A percentile compares a stretch with the other conserved stretches of the same genome.
Conservation (phyloP, 2,329 filamentous ascomycete species). For the Colletotrichum coccodes region DNA sequence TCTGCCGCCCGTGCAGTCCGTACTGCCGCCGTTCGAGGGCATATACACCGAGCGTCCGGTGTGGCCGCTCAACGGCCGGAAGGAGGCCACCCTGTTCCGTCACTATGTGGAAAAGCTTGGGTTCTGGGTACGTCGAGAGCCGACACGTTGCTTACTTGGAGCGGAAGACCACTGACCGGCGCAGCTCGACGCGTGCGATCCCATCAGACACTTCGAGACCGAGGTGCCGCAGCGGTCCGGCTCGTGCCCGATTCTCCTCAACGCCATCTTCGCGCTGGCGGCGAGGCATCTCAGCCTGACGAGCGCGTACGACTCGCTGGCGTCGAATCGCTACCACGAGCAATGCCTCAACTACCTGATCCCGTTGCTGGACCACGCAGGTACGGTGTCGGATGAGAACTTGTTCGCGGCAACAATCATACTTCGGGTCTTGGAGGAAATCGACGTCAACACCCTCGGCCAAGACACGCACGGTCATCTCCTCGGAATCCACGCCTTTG, state of each 20-base stretch:
- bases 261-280: conserved; percentile 66
- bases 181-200: conserved; percentile 56
- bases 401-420: conserved; percentile 67
- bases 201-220: conserved; percentile 58
- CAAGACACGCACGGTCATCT: conserved; percentile 58
- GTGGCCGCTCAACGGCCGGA: conserved; percentile 43
- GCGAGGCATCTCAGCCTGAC: conserved; percentile 64
- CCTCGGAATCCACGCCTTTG: conserved; percentile 57
- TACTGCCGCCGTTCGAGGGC: conserved; percentile 33
- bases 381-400: conserved; percentile 57
- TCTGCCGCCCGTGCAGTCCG: conserved; percentile 19
- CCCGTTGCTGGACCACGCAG: conserved; percentile 53
- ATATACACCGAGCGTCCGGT: conserved; percentile 33
- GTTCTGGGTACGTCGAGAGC: conserved; percentile 42
- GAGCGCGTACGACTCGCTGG: conserved; percentile 56
- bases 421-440: conserved; percentile 66
- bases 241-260: conserved; percentile 61
- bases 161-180: conserved; percentile 1
- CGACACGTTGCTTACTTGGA: neutral
- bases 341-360: conserved; percentile 62
- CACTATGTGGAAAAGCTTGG: conserved; percentile 48
- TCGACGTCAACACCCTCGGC: conserved; percentile 52
- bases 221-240: conserved; percentile 63
- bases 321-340: conserved; percentile 63
- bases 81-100: conserved; percentile 45